Percentiles rank a stretch among this genome's conserved stretches.
Evolutionary conservation across 192 early-diverging fungal genomes (phyloP).

Genomic region (Gryganskiella cystojenkinii): DNA sequence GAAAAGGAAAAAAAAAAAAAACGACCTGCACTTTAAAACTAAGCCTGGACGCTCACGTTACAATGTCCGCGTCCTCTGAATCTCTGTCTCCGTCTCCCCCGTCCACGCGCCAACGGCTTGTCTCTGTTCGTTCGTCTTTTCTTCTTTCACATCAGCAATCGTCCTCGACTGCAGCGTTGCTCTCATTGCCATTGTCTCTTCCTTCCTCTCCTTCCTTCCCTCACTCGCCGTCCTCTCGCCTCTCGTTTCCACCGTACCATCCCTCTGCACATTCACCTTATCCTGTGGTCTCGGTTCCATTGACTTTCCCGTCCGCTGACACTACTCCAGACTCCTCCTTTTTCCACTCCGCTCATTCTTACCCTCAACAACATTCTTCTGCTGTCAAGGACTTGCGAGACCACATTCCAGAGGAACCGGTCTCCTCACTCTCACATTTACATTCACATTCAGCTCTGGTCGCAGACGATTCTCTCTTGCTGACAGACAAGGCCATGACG

Average conservation of each 20-base stretch:
- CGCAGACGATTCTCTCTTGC: neutral
- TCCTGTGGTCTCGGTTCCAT: slow-evolving; percentile 11
- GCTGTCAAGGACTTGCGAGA: no score
- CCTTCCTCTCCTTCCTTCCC: neutral
- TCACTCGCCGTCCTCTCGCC: neutral
- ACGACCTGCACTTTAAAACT: no score
- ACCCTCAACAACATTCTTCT: no score
- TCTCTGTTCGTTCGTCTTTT: neutral
- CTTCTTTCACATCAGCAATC: neutral
- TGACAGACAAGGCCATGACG: neutral
- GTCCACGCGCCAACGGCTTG: neutral
- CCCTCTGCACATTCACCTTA: slow-evolving; percentile 19
- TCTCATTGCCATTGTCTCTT: no score
- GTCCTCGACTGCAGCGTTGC: no score
- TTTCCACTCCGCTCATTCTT: neutral
- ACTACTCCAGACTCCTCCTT: neutral
- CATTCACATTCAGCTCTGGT: neutral
- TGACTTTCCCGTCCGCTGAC: no score
- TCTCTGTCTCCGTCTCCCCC: neutral
- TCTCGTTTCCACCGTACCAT: slow-evolving; percentile 11
- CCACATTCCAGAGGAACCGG: neutral
- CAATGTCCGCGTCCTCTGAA: neutral
- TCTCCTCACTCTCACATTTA: neutral
- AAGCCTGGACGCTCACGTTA: no score
- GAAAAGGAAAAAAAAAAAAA: no score